Evolutionary conservation across 2,329 filamentous ascomycete genomes (phyloP).

Genomic region (Chrysosporium keratinophilum): DNA sequence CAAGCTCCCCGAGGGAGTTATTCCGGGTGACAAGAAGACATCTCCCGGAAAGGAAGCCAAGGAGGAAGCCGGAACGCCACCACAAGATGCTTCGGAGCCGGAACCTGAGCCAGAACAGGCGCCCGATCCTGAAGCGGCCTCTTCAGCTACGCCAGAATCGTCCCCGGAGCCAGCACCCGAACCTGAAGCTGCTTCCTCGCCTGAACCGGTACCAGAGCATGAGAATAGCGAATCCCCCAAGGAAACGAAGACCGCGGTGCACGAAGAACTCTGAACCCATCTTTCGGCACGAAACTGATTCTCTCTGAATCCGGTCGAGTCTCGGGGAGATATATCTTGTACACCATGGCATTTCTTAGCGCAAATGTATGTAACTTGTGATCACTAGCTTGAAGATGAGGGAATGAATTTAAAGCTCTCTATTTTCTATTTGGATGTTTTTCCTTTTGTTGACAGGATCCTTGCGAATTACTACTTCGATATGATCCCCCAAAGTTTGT

Average conservation of each 20-base stretch:
- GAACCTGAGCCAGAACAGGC: conserved; percentile 21
- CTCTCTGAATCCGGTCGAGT: background rate
- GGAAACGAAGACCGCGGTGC: conserved; percentile 26
- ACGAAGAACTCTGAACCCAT: conserved; percentile 35
- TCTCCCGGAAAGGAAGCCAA: conserved; percentile 47
- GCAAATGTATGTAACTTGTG: background rate
- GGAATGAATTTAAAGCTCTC: background rate
- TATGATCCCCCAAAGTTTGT: too few species aligned
- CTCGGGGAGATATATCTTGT: background rate
- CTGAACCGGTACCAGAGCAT: conserved; percentile 18
- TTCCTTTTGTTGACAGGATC: too few species aligned
- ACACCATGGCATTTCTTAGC: background rate
- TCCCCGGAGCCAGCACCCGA: conserved; percentile 18
- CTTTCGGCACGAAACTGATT: background rate
- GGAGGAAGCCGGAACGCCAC: conserved; percentile 48
- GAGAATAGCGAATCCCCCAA: conserved; percentile 14
- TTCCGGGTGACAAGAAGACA: conserved; percentile 35
- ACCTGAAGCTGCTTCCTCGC: conserved; percentile 16
- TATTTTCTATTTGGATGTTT: too few species aligned
- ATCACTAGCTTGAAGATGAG: background rate
- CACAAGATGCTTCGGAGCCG: conserved; percentile 11
- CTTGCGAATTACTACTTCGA: too few species aligned
- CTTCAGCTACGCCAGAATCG: conserved; percentile 10
- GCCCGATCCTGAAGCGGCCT: conserved; percentile 41
- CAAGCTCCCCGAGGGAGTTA: conserved; percentile 55